phyloP scores from a whole-genome alignment of 352 stramenopile genomes.

The Globisporangium rhizosaccharum region DNA sequence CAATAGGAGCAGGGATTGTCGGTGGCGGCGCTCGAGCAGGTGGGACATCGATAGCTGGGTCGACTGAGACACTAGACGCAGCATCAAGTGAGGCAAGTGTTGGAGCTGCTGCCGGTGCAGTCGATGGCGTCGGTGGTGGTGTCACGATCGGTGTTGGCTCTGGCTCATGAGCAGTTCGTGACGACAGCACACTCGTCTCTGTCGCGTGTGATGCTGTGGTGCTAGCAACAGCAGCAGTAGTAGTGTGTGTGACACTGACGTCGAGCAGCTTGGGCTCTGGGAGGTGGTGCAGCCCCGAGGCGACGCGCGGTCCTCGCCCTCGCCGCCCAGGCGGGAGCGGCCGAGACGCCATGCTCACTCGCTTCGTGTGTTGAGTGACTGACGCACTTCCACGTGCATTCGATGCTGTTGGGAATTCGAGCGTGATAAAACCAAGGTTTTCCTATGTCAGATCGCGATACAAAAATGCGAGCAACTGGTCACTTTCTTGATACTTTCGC shows the following conservation, averaged over 20 bases:
- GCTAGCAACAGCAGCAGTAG: not conserved
- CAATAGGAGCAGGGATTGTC: no score
- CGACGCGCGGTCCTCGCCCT: constrained; percentile 5
- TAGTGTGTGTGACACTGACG: not conserved
- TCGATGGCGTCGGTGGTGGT: not conserved
- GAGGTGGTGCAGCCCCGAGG: constrained; percentile 12
- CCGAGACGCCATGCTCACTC: constrained; percentile 11
- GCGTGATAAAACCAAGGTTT: not conserved
- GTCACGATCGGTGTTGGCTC: not conserved
- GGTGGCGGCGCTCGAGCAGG: no score
- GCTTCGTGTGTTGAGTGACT: no score
- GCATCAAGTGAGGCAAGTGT: no score
- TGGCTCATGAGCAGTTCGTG: not conserved
- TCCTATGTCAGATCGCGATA: not conserved
- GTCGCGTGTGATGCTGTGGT: not conserved
- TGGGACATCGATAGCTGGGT: no score
- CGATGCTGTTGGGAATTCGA: not conserved
- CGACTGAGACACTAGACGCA: no score
- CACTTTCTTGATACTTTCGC: not conserved
- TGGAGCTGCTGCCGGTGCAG: not conserved
- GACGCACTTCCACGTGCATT: no score
- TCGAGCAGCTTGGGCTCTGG: constrained; percentile 12
- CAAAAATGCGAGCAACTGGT: not conserved
- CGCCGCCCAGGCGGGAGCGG: constrained; percentile 15
- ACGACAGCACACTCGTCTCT: not conserved